These are phyloP conservation scores for Chytriomyces hyalinus DNA, from an alignment of 192 early-diverging fungal genomes.

Conservation along the genomic window DNA sequence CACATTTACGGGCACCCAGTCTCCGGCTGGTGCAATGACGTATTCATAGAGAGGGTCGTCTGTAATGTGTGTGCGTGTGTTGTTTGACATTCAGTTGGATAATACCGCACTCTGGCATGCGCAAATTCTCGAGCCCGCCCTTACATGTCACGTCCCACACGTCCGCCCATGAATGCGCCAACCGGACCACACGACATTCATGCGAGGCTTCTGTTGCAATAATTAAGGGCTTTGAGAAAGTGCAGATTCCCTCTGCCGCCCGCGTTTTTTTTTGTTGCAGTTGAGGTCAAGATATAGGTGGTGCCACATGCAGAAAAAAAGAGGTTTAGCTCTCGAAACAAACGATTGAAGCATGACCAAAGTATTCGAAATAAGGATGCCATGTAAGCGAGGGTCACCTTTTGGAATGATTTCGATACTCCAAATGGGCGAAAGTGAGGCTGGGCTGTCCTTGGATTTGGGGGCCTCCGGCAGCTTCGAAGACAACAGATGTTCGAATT, in stretches of 20 bases:
- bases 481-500: too few relatives aligned
- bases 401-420: too few relatives aligned
- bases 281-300: too few relatives aligned
- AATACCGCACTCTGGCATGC: too few relatives aligned
- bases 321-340: too few relatives aligned
- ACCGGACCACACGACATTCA: slow-evolving; percentile 5
- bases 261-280: not conserved
- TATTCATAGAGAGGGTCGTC: slow-evolving; percentile 31
- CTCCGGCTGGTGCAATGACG: not conserved
- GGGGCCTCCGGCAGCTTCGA: too few relatives aligned
- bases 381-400: too few relatives aligned
- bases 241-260: slow-evolving; percentile 12
- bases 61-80: not conserved
- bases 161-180: slow-evolving; percentile 34
- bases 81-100: not conserved
- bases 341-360: too few relatives aligned
- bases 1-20: slow-evolving; percentile 10
- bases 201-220: slow-evolving; percentile 21
- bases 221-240: slow-evolving; percentile 24
- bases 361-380: too few relatives aligned
- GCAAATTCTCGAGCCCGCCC: not conserved
- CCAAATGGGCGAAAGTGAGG: too few relatives aligned
- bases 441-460: too few relatives aligned
- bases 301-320: too few relatives aligned
- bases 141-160: slow-evolving; percentile 26